phyloP scores from a whole-genome alignment of 345 rosid species.

The Barbarea vulgaris region DNA sequence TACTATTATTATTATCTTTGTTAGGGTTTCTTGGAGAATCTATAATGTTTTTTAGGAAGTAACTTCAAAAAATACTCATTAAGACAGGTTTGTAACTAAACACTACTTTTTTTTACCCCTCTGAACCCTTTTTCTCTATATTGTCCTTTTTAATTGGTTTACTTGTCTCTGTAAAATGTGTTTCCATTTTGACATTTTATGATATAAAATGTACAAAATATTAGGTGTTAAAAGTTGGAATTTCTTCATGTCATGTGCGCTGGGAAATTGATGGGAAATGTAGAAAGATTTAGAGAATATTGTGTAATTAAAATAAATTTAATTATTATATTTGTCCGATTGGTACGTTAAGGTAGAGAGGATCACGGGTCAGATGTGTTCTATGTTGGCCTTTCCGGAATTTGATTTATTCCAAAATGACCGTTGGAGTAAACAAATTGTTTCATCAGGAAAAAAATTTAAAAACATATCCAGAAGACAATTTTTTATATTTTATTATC shows the following conservation, averaged over 20 bases:
- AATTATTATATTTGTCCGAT: slow-evolving; percentile 11
- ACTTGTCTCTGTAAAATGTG: neutral
- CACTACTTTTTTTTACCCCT: neutral
- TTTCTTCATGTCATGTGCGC: neutral
- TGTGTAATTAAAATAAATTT: neutral
- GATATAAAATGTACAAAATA: neutral
- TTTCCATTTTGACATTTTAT: neutral
- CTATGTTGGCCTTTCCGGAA: slow-evolving; percentile 4
- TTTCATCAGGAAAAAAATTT: neutral
- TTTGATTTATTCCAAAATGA: slow-evolving; percentile 20
- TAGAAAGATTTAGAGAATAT: neutral
- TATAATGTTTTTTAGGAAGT: slow-evolving; percentile 34
- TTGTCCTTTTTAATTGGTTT: neutral
- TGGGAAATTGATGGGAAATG: neutral
- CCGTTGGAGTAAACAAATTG: slow-evolving; percentile 12
- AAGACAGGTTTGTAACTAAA: slow-evolving; percentile 39
- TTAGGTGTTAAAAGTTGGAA: neutral
- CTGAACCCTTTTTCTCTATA: slow-evolving; percentile 11
- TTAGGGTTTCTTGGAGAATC: slow-evolving; percentile 29
- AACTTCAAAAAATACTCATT: slow-evolving; percentile 31
- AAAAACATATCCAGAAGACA: neutral
- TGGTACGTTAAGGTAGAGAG: slow-evolving; percentile 1
- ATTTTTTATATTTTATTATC: neutral
- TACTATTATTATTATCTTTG: slow-evolving; percentile 16
- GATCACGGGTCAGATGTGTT: slow-evolving; percentile 25